These are phyloP conservation scores for Aspergillus intermedius DNA, from an alignment of 2,329 filamentous ascomycete species.

Conservation along the genomic window DNA sequence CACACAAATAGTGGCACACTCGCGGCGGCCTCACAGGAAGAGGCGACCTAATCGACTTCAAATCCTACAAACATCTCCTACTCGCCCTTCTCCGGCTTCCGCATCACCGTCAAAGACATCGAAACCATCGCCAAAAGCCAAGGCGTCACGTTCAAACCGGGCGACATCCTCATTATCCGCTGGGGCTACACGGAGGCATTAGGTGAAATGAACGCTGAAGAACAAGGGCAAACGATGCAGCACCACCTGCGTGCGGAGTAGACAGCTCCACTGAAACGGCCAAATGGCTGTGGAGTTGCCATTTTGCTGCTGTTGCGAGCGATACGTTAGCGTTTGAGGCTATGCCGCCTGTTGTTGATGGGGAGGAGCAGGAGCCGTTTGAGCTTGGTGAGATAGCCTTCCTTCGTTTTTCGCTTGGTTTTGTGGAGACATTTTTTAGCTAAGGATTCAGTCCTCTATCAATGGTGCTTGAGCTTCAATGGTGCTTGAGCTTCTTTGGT, in stretches of 20 bases:
- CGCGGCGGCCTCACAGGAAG: constrained; percentile 45
- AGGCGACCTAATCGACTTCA: constrained; percentile 50
- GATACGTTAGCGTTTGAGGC: constrained; percentile 23
- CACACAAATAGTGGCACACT: constrained; percentile 24
- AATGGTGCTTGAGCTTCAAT: constrained; percentile 37
- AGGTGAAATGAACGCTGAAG: constrained; percentile 8
- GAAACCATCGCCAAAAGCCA: constrained; percentile 14
- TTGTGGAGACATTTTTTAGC: not conserved
- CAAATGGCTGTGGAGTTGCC: constrained; percentile 52
- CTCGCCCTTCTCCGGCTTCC: constrained; percentile 44
- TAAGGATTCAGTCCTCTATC: constrained; percentile 26
- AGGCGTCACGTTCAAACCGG: constrained; percentile 10
- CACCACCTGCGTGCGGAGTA: constrained; percentile 29
- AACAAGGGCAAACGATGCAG: constrained; percentile 11
- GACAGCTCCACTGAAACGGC: constrained; percentile 43
- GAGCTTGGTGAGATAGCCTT: constrained; percentile 6
- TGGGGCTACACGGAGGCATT: constrained; percentile 17
- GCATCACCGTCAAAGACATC: constrained; percentile 12
- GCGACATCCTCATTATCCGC: constrained; percentile 19
- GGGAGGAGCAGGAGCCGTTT: constrained; percentile 6
- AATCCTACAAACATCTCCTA: constrained; percentile 52
- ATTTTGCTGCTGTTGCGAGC: constrained; percentile 35
- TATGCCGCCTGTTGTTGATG: constrained; percentile 14
- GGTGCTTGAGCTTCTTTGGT: constrained; percentile 37
- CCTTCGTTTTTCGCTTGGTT: not conserved